A percentile compares a stretch with the other conserved stretches of the same genome.
phyloP scores from a whole-genome alignment of 2,329 filamentous ascomycete species.

The Apiospora marii region DNA sequence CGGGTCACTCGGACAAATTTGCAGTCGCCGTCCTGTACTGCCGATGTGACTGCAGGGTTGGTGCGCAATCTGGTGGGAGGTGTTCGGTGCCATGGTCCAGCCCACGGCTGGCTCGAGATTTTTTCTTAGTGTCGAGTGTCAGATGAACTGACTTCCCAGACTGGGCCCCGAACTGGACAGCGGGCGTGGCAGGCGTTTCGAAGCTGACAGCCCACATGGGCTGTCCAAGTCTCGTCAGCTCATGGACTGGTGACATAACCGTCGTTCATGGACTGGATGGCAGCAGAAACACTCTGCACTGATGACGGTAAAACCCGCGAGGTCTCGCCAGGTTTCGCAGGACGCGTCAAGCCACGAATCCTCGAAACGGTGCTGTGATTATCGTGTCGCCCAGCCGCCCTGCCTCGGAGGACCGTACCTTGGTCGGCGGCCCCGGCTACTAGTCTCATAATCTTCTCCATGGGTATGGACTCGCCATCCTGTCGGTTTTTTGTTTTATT shows the following conservation, averaged over 20 bases:
- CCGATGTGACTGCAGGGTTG: constrained; percentile 8
- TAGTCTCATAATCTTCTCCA: background rate
- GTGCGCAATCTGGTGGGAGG: constrained; percentile 14
- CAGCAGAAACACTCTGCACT: background rate
- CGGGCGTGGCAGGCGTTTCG: background rate
- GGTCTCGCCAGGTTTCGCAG: background rate
- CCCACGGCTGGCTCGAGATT: background rate
- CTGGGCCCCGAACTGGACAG: too few relatives aligned
- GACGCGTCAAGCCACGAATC: background rate
- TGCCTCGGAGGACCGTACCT: too few relatives aligned
- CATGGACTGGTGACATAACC: background rate
- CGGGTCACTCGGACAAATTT: constrained; percentile 7
- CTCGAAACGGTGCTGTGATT: background rate
- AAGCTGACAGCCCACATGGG: background rate
- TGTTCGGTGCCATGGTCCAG: background rate
- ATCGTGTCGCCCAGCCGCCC: background rate
- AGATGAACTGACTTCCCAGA: background rate
- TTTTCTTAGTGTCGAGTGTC: background rate
- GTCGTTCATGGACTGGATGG: too few relatives aligned
- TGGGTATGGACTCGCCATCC: background rate
- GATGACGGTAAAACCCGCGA: background rate
- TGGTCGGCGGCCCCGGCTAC: background rate
- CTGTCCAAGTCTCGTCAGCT: background rate
- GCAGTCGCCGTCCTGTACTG: background rate
- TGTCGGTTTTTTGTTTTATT: background rate